Evolutionary conservation across 2,329 filamentous ascomycete species (phyloP).

Genomic region (Aureobasidium sp.): DNA sequence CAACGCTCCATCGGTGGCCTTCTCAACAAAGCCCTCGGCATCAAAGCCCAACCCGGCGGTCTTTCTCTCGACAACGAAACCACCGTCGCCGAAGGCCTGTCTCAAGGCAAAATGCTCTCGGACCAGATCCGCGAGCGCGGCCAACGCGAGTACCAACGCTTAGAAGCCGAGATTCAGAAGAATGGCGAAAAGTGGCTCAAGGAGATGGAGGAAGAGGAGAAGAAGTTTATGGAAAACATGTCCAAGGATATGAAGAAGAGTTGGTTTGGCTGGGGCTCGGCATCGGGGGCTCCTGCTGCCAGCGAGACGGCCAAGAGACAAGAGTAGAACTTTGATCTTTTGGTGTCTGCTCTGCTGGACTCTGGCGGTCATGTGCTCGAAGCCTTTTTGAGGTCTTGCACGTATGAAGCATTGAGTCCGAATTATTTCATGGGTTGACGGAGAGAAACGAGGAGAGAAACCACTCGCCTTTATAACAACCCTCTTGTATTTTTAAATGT

Average conservation of each 20-base stretch:
- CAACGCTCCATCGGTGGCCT: constrained; percentile 55
- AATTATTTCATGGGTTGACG: too few relatives aligned
- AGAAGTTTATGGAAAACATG: constrained; percentile 81
- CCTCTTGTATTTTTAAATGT: too few relatives aligned
- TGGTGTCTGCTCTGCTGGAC: too few relatives aligned
- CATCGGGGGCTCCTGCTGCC: constrained; percentile 1
- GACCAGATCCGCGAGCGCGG: constrained; percentile 90
- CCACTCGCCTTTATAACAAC: too few relatives aligned
- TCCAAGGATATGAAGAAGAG: constrained; percentile 88
- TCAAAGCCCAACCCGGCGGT: constrained; percentile 63
- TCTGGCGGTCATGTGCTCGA: too few relatives aligned
- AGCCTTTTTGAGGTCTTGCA: too few relatives aligned
- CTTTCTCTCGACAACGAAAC: constrained; percentile 45
- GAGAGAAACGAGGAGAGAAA: too few relatives aligned
- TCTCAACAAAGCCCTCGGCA: constrained; percentile 57
- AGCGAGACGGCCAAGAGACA: constrained; percentile 11
- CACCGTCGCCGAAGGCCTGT: constrained; percentile 66
- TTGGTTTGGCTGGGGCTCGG: constrained; percentile 47
- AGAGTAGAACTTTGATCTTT: constrained; percentile 1
- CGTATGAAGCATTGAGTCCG: too few relatives aligned
- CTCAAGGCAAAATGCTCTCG: constrained; percentile 93
- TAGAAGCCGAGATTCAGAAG: constrained; percentile 85
- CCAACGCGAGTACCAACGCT: constrained; percentile 77
- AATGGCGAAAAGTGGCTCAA: constrained; percentile 94
- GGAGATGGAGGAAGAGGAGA: constrained; percentile 81